Evolutionary conservation across 805 yeast species (phyloP).

Genomic region (Nakazawaea ernobii): DNA sequence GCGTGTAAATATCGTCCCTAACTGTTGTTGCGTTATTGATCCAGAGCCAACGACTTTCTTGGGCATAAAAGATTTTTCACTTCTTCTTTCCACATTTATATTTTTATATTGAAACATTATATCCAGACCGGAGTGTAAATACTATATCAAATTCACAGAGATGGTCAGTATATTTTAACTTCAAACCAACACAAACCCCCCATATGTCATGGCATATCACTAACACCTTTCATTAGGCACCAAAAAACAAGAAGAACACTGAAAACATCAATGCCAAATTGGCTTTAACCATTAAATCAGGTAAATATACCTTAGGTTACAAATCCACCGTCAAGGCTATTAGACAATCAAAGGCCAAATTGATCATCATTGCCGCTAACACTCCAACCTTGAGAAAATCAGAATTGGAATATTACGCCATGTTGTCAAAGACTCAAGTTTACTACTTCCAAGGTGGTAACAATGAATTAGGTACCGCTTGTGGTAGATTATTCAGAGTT

Average conservation of each 20-base stretch:
- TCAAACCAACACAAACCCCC: no score
- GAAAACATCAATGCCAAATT: constrained; percentile 98
- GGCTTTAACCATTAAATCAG: constrained; percentile 97
- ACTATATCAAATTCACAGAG: constrained; percentile 70
- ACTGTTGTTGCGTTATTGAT: no score
- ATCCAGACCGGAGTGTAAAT: constrained; percentile 87
- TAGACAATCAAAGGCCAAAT: constrained; percentile 98
- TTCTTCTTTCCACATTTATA: not conserved
- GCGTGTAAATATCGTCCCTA: no score
- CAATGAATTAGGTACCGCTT: constrained; percentile 99
- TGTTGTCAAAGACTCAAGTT: constrained; percentile 95
- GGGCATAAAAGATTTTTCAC: not conserved
- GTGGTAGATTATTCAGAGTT: constrained; percentile 99
- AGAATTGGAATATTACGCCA: constrained; percentile 99
- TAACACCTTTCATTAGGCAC: constrained; percentile 66
- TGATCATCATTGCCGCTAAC: constrained; percentile 96
- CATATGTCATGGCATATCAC: constrained; percentile 21
- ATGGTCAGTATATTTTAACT: constrained; percentile 75
- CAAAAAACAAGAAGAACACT: constrained; percentile 81
- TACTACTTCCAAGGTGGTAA: constrained; percentile 99
- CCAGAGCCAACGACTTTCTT: no score
- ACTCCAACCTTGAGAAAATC: constrained; percentile 99
- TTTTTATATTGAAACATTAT: not conserved
- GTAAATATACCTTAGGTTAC: constrained; percentile 99
- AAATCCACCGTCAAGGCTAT: constrained; percentile 97